Percentiles rank a stretch among this genome's conserved stretches.
phyloP scores from a whole-genome alignment of 1,284 basidiomycete species.

The Cryptococcus sp. region DNA sequence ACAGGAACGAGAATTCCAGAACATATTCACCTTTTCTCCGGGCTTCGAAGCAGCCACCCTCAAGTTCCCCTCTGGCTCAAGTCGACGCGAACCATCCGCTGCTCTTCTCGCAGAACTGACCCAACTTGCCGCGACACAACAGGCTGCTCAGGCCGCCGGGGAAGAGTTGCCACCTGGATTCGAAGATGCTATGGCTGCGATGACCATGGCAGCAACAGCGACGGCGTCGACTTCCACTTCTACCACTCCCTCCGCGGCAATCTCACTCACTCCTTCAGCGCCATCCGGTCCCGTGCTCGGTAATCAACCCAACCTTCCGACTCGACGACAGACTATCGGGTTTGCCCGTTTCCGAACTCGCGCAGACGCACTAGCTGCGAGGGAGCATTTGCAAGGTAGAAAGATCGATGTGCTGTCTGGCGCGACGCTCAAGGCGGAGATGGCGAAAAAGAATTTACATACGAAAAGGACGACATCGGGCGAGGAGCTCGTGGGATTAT shows the following conservation, averaged over 20 bases:
- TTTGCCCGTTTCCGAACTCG: conserved; percentile 94
- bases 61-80: conserved; percentile 72
- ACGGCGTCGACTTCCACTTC: conserved; percentile 43
- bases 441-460: conserved; percentile 99
- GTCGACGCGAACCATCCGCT: conserved; percentile 22
- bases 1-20: conserved; percentile 96
- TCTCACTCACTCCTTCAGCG: conserved; percentile 58
- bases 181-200: conserved; percentile 44
- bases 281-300: conserved; percentile 40
- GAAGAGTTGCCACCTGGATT: conserved; percentile 27
- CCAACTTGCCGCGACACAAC: conserved; percentile 40
- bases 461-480: conserved; percentile 76
- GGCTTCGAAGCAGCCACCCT: conserved; percentile 98
- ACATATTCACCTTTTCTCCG: conserved; percentile 95
- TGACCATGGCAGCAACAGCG: conserved; percentile 39
- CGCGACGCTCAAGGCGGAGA: conserved; percentile 92
- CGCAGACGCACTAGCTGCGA: conserved; percentile 81
- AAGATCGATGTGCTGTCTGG: conserved; percentile 94
- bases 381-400: conserved; percentile 85
- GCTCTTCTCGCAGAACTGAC: conserved; percentile 41
- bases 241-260: conserved; percentile 49
- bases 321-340: conserved; percentile 85
- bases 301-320: conserved; percentile 25
- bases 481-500: conserved; percentile 50
- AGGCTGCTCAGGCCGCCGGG: conserved; percentile 14